phyloP scores from a whole-genome alignment of 768 basidiomycete species.

The Calvatia gigantea region DNA sequence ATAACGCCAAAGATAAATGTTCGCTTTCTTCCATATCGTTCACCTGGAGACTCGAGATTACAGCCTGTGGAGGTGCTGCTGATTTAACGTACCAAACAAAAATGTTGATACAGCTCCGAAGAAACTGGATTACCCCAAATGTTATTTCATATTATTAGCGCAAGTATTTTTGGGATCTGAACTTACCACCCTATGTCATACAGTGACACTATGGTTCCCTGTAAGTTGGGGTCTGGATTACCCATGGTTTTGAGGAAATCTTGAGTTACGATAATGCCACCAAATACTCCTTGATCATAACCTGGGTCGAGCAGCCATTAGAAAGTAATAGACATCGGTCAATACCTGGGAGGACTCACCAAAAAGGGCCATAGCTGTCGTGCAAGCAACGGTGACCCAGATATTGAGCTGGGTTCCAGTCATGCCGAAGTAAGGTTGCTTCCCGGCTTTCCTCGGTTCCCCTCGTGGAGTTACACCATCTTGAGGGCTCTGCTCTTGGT shows the following conservation, averaged over 20 bases:
- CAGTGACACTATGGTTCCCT: slow-evolving; percentile 48
- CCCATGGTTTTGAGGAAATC: slow-evolving; percentile 45
- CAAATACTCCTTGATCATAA: slow-evolving; percentile 53
- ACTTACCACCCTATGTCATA: slow-evolving; percentile 48
- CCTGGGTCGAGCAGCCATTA: slow-evolving; percentile 22
- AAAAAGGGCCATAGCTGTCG: slow-evolving; percentile 49
- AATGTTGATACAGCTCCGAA: slow-evolving; percentile 44
- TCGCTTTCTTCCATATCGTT: slow-evolving; percentile 41
- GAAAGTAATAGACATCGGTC: not conserved
- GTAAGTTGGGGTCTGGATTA: slow-evolving; percentile 39
- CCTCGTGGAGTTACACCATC: not conserved
- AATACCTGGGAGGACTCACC: slow-evolving; percentile 24
- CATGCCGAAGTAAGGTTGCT: slow-evolving; percentile 38
- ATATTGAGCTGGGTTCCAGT: slow-evolving; percentile 40
- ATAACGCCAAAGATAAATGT: slow-evolving; percentile 46
- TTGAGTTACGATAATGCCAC: slow-evolving; percentile 46
- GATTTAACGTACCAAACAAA: slow-evolving; percentile 26
- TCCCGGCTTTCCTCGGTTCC: not conserved
- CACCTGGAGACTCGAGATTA: slow-evolving; percentile 23
- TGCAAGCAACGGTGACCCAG: slow-evolving; percentile 49
- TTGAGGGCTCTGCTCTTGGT: not conserved
- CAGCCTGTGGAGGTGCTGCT: not conserved
- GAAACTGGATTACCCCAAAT: slow-evolving; percentile 26
- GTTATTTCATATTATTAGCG: not conserved
- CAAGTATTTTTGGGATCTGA: not conserved